A percentile compares a stretch with the other conserved stretches of the same genome.
phyloP scores from a whole-genome alignment of 768 basidiomycete species.

The Lactarius sp. region DNA sequence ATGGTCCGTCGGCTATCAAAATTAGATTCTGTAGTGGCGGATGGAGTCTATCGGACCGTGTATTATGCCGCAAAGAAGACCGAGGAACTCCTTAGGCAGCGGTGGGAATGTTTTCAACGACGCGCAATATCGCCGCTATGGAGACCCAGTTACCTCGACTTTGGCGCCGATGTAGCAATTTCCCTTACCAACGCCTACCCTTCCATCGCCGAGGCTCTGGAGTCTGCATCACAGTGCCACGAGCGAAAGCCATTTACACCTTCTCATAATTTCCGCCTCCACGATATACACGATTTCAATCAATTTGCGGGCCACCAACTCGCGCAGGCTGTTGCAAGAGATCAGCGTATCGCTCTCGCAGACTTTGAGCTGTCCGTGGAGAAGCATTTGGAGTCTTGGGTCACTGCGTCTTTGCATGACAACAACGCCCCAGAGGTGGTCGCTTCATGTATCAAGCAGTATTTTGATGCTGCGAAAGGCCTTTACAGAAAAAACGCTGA shows the following conservation, averaged over 20 bases:
- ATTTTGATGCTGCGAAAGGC: not conserved
- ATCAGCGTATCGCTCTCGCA: too few relatives aligned
- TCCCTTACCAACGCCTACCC: too few relatives aligned
- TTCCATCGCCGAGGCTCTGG: not conserved
- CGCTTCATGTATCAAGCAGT: constrained; percentile 6
- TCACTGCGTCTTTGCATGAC: not conserved
- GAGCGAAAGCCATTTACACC: not conserved
- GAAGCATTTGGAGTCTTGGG: constrained; percentile 3
- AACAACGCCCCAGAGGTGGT: not conserved
- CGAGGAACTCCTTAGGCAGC: not conserved
- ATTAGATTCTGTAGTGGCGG: too few relatives aligned
- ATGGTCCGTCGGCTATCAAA: not conserved
- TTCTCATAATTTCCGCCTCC: not conserved
- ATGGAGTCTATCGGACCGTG: not conserved
- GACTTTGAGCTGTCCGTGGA: not conserved
- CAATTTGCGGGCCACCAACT: not conserved
- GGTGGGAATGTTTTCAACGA: not conserved
- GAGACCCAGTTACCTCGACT: too few relatives aligned
- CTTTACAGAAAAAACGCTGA: constrained; percentile 11
- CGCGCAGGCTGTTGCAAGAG: not conserved
- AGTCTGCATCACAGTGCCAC: not conserved
- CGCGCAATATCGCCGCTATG: too few relatives aligned
- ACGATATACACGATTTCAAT: not conserved
- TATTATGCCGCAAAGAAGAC: not conserved
- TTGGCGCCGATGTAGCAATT: too few relatives aligned